Evolutionary conservation across 2,329 filamentous ascomycete species (phyloP).

Genomic region (Mycosphaerella arachidis): DNA sequence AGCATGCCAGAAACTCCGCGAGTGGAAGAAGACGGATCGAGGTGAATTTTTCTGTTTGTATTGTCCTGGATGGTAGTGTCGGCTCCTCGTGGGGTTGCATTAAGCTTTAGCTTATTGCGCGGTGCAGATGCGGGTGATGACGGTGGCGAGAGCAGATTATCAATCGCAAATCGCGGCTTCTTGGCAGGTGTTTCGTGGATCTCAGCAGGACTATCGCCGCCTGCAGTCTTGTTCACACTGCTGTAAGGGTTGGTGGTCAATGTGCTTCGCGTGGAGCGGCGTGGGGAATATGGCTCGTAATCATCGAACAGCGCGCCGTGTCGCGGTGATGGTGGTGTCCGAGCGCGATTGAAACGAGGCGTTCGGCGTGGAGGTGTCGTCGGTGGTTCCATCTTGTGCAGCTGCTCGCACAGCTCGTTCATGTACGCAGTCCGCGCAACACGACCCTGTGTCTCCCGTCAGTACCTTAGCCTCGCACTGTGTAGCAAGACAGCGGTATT

Average conservation of each 20-base stretch:
- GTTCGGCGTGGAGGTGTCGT: constrained; percentile 16
- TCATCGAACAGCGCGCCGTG: constrained; percentile 60
- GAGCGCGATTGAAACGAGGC: constrained; percentile 7
- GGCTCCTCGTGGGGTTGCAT: constrained; percentile 1
- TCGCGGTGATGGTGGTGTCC: constrained; percentile 64
- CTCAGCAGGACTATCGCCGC: background rate
- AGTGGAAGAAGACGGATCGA: constrained; percentile 21
- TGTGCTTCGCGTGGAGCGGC: constrained; percentile 26
- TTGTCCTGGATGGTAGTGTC: constrained; percentile 6
- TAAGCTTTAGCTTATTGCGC: background rate
- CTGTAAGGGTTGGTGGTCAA: constrained; percentile 43
- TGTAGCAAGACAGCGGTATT: background rate
- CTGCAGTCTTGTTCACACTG: constrained; percentile 32
- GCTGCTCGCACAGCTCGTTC: constrained; percentile 1
- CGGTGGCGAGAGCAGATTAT: constrained; percentile 4
- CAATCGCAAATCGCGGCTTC: background rate
- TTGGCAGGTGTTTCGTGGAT: background rate
- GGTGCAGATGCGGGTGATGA: constrained; percentile 1
- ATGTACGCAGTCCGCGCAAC: background rate
- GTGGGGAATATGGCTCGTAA: constrained; percentile 67
- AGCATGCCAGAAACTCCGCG: constrained; percentile 49
- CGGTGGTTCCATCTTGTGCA: constrained; percentile 4
- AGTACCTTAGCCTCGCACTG: background rate
- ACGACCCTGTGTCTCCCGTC: background rate
- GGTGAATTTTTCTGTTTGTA: constrained; percentile 1